Conservation (phyloP, 2,329 filamentous ascomycete genomes). For the Orbilia quercus region DNA sequence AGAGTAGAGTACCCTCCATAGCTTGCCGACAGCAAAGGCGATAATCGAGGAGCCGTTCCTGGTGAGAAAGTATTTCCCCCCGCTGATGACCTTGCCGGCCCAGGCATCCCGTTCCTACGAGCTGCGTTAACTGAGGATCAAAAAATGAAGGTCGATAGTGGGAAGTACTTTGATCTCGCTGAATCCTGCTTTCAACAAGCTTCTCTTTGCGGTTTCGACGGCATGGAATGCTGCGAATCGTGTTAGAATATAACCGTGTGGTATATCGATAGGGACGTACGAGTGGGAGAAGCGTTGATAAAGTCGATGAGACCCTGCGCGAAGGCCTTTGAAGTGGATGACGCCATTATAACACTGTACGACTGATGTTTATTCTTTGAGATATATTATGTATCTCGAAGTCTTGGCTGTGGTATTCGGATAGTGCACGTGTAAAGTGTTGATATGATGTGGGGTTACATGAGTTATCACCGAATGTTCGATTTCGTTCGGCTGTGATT, state of each 20-base stretch:
- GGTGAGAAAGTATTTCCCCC: constrained; percentile 96
- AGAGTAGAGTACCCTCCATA: constrained; percentile 76
- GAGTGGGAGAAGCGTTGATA: constrained; percentile 86
- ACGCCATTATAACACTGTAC: constrained; percentile 37
- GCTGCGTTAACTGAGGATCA: constrained; percentile 10
- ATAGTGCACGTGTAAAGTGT: constrained; percentile 16
- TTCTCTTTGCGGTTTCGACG: constrained; percentile 79
- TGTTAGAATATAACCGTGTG: constrained; percentile 6
- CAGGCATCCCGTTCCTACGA: constrained; percentile 84
- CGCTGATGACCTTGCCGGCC: constrained; percentile 80
- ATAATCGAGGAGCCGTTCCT: constrained; percentile 92
- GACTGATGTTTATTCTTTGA: neutral
- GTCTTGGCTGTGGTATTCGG: neutral
- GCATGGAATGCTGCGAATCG: constrained; percentile 85
- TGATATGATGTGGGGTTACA: constrained; percentile 44
- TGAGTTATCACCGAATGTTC: no score
- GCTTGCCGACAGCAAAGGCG: constrained; percentile 88
- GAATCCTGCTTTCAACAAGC: constrained; percentile 86
- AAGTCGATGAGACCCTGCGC: constrained; percentile 60
- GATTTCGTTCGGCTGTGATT: no score
- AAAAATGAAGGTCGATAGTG: constrained; percentile 2
- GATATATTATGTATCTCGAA: constrained; percentile 1
- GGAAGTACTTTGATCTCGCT: constrained; percentile 75
- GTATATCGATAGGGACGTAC: constrained; percentile 67
- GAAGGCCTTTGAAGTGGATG: constrained; percentile 59